Evolutionary conservation across 2,329 filamentous ascomycete genomes (phyloP).

Genomic region (Diaporthe sp.): DNA sequence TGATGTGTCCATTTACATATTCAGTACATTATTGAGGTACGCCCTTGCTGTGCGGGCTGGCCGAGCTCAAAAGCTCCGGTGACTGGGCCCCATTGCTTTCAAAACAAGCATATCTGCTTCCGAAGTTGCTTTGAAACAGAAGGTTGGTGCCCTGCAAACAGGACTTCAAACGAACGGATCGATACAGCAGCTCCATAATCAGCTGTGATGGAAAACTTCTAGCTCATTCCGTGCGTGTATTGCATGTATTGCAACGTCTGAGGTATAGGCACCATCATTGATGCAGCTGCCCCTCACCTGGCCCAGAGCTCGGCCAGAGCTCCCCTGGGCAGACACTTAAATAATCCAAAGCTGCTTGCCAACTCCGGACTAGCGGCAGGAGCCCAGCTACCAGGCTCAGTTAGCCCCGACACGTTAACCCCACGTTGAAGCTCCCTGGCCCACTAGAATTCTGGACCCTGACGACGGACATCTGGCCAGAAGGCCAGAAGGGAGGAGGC

Average conservation of each 20-base stretch:
- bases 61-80: not conserved
- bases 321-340: not conserved
- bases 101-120: not conserved
- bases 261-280: not conserved
- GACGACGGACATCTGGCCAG: slow-evolving; percentile 40
- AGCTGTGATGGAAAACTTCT: not conserved
- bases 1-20: not conserved
- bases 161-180: not conserved
- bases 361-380: slow-evolving; percentile 21
- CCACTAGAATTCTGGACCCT: slow-evolving; percentile 38
- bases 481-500: slow-evolving; percentile 32
- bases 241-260: not conserved
- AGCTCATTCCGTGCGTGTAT: not conserved
- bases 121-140: not conserved
- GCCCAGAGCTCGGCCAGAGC: not conserved
- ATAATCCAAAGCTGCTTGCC: slow-evolving; percentile 20
- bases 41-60: no score
- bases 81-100: not conserved
- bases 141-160: not conserved
- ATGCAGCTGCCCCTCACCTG: slow-evolving; percentile 16
- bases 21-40: not conserved
- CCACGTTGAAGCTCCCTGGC: slow-evolving; percentile 36
- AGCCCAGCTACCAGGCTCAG: slow-evolving; percentile 29
- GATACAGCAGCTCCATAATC: no score
- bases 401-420: slow-evolving; percentile 25